Conservation (phyloP, 179 eudicot species). For the Camellia oleifera region DNA sequence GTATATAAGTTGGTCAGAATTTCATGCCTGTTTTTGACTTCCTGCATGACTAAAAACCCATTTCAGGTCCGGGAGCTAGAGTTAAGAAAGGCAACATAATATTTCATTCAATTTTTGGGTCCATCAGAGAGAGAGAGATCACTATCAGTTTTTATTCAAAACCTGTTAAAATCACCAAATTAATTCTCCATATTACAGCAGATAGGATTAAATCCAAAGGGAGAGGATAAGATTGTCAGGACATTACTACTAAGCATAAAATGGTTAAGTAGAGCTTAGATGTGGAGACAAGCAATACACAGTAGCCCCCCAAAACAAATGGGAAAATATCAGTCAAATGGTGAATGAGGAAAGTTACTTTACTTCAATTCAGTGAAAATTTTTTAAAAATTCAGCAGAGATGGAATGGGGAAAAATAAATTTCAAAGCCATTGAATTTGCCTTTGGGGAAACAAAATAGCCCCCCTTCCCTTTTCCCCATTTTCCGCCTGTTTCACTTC, state of each 20-base stretch:
- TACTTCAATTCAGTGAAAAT: no score
- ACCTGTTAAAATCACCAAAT: background rate
- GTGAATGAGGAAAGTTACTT: no score
- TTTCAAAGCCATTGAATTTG: no score
- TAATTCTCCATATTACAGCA: background rate
- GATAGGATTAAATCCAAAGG: background rate
- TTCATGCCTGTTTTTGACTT: slow-evolving; percentile 28
- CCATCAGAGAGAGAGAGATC: background rate
- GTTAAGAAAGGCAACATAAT: background rate
- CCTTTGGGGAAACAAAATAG: no score
- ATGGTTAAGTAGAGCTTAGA: no score
- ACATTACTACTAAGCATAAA: no score
- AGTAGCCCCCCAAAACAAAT: background rate
- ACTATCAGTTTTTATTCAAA: background rate
- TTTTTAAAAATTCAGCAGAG: no score
- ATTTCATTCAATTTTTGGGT: background rate
- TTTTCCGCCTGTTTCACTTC: no score
- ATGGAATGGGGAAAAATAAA: no score
- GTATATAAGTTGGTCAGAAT: no score
- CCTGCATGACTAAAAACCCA: slow-evolving; percentile 66
- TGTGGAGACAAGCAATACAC: background rate
- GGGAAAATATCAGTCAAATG: no score
- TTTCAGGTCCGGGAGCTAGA: slow-evolving; percentile 26
- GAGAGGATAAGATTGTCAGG: background rate
- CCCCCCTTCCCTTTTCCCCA: no score